Evolutionary conservation across 2,329 filamentous ascomycete genomes (phyloP).

Genomic region (Cytospora piceicola): DNA sequence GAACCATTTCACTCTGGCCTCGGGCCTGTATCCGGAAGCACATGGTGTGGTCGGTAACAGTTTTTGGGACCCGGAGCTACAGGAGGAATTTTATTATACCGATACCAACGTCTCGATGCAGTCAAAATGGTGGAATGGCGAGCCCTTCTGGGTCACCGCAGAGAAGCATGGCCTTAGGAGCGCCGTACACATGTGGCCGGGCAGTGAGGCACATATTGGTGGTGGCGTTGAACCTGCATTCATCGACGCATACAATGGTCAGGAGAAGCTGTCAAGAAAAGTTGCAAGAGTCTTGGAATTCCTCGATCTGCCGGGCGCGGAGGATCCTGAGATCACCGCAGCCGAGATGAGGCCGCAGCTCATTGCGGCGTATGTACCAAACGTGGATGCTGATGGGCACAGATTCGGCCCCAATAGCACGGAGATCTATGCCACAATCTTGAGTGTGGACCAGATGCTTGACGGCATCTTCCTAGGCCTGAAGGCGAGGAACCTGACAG

Average conservation of each 20-base stretch:
- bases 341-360: conserved; percentile 76
- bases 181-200: conserved; percentile 98
- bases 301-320: conserved; percentile 78
- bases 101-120: conserved; percentile 76
- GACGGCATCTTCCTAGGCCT: conserved; percentile 75
- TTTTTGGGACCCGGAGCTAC: conserved; percentile 82
- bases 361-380: conserved; percentile 91
- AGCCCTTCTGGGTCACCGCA: conserved; percentile 92
- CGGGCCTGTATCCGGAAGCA: conserved; percentile 87
- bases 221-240: conserved; percentile 73
- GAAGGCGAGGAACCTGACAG: conserved; percentile 78
- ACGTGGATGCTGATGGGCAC: conserved; percentile 88
- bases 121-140: conserved; percentile 91
- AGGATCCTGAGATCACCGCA: conserved; percentile 55
- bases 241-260: conserved; percentile 81
- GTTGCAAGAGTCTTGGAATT: conserved; percentile 79
- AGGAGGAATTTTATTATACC: conserved; percentile 87
- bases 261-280: conserved; percentile 75
- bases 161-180: conserved; percentile 78
- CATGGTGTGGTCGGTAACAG: conserved; percentile 93
- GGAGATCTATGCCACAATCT: conserved; percentile 79
- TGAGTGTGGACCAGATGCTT: conserved; percentile 81
- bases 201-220: conserved; percentile 84
- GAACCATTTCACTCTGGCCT: conserved; percentile 92
- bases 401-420: conserved; percentile 93